These are phyloP conservation scores for Nakazawaea populi DNA, from an alignment of 805 yeast genomes.

Conservation along the genomic window DNA sequence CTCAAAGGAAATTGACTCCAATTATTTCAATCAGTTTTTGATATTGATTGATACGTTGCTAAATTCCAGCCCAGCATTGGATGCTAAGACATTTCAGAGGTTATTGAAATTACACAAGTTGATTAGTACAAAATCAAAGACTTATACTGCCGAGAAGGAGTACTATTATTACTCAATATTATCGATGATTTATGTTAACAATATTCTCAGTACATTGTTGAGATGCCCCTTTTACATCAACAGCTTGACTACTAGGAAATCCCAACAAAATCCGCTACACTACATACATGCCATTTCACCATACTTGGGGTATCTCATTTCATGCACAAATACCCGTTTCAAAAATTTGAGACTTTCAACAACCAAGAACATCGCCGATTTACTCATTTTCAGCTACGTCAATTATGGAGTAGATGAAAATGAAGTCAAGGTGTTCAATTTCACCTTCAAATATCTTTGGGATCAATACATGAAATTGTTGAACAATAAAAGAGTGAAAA, in stretches of 20 bases:
- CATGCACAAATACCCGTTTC: slow-evolving; percentile 21
- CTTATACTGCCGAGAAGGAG: slow-evolving; percentile 6
- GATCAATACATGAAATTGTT: slow-evolving; percentile 10
- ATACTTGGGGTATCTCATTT: slow-evolving; percentile 15
- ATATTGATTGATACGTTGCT: slow-evolving; percentile 23
- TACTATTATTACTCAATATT: slow-evolving; percentile 23
- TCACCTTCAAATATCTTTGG: slow-evolving; percentile 17
- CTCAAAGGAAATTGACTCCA: slow-evolving; percentile 23
- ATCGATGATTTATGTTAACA: slow-evolving; percentile 23
- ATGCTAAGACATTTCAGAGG: slow-evolving; percentile 24
- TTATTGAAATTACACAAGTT: slow-evolving; percentile 23
- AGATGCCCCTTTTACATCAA: slow-evolving; percentile 25
- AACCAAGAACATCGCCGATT: slow-evolving; percentile 25
- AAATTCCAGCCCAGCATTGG: slow-evolving; percentile 22
- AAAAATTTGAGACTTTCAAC: slow-evolving; percentile 22
- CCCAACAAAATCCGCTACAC: slow-evolving; percentile 13
- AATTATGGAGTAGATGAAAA: slow-evolving; percentile 23
- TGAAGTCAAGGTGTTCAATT: slow-evolving; percentile 19
- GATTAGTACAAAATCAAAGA: slow-evolving; percentile 15
- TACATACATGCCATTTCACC: slow-evolving; percentile 18
- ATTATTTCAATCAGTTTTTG: slow-evolving; percentile 25
- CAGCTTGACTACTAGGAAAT: slow-evolving; percentile 19
- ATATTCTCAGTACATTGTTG: slow-evolving; percentile 20
- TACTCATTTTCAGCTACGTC: slow-evolving; percentile 24
- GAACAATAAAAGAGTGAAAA: slow-evolving; percentile 14